Evolutionary conservation across 1,284 basidiomycete species (phyloP).

Genomic region (Cerioporus squamosus): DNA sequence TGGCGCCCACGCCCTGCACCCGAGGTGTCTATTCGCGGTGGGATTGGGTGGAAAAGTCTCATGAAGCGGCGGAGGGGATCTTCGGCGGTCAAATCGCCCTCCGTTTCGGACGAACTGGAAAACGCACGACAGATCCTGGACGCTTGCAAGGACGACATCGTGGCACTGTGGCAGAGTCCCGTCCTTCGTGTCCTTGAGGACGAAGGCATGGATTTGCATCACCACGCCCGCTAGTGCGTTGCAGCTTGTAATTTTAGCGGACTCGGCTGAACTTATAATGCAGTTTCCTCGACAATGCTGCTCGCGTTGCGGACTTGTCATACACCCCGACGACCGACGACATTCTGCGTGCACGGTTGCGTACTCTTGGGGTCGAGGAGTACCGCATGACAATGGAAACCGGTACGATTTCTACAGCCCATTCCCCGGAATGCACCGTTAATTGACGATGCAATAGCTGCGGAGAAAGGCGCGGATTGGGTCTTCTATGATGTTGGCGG

Average conservation of each 20-base stretch:
- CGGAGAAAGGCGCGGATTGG: constrained; percentile 53
- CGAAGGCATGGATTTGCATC: constrained; percentile 51
- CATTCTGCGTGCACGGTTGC: constrained; percentile 63
- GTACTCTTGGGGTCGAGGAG: constrained; percentile 69
- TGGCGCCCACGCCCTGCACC: constrained; percentile 11
- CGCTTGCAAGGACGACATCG: constrained; percentile 59
- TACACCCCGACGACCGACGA: constrained; percentile 65
- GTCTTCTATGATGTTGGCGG: constrained; percentile 68
- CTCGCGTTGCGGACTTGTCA: constrained; percentile 51
- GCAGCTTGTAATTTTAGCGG: background rate
- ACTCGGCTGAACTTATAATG: background rate
- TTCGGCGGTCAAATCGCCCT: background rate
- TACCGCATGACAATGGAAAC: constrained; percentile 58
- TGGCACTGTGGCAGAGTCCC: constrained; percentile 51
- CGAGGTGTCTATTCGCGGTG: constrained; percentile 53
- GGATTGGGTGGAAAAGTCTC: constrained; percentile 51
- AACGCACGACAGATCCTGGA: constrained; percentile 53
- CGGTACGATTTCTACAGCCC: constrained; percentile 29
- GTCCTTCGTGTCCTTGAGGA: constrained; percentile 46
- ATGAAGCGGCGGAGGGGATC: constrained; percentile 17
- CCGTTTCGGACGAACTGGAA: constrained; percentile 37
- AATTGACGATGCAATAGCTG: constrained; percentile 7
- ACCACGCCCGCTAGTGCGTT: constrained; percentile 65
- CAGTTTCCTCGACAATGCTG: constrained; percentile 62
- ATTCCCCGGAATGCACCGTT: background rate